Percentiles rank a stretch among this genome's conserved stretches.
Conservation (phyloP, 225 moss, liverwort and hornwort genomes). For the Asterella californica region DNA sequence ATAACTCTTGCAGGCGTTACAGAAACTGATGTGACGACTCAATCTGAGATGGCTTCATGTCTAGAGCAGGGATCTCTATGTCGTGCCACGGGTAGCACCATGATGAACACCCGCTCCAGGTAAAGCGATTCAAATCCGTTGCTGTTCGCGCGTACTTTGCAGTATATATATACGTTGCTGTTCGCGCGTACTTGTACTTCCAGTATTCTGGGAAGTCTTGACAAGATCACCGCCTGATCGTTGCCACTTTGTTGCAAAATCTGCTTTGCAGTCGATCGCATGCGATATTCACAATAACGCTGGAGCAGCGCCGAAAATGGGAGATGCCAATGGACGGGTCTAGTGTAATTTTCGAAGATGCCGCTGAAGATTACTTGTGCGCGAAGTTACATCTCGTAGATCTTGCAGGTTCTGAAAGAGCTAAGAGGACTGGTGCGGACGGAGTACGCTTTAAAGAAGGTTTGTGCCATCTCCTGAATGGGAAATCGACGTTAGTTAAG, state of each 20-base stretch:
- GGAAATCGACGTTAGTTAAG: not conserved
- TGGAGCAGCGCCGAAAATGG: conserved; percentile 93
- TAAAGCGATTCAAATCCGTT: conserved; percentile 6
- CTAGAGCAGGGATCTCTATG: conserved; percentile 94
- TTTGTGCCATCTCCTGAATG: conserved; percentile 1
- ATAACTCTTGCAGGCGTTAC: conserved; percentile 92
- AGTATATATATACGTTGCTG: not conserved
- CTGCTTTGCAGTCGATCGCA: conserved; percentile 73
- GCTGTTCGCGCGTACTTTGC: not conserved
- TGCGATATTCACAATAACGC: conserved; percentile 89
- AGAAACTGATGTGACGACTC: conserved; percentile 72
- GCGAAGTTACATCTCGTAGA: conserved; percentile 97
- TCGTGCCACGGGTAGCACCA: conserved; percentile 95
- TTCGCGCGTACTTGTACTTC: not conserved
- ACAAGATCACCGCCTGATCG: not conserved
- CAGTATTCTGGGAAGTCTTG: not conserved
- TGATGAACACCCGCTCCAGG: conserved; percentile 99
- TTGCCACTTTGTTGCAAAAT: not conserved
- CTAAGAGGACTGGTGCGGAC: conserved; percentile 46
- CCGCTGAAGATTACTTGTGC: conserved; percentile 79
- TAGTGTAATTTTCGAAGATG: conserved; percentile 58
- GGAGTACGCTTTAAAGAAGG: conserved; percentile 74
- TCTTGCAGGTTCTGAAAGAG: conserved; percentile 94
- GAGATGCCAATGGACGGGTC: conserved; percentile 37
- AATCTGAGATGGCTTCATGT: conserved; percentile 80